Conservation (phyloP, 345 rosid genomes). For the Erodium maritimum region DNA sequence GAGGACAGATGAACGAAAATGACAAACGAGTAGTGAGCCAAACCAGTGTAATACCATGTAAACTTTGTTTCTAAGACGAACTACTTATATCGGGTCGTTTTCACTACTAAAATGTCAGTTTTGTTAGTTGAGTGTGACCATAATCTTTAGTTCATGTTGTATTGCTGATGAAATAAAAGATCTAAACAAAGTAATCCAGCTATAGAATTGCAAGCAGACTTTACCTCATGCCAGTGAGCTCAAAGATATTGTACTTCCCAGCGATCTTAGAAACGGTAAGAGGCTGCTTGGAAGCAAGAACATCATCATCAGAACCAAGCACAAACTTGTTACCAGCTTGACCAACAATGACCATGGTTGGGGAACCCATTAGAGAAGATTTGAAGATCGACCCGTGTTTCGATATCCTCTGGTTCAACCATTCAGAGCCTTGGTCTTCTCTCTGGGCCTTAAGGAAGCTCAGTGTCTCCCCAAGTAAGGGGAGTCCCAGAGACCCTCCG, state of each 20-base stretch:
- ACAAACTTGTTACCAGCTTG: slow-evolving; percentile 8
- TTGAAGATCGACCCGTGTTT: slow-evolving; percentile 4
- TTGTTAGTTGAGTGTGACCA: no score
- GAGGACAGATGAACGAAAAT: no score
- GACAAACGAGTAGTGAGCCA: no score
- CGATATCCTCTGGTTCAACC: slow-evolving; percentile 7
- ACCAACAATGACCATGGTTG: slow-evolving; percentile 3
- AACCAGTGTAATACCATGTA: no score
- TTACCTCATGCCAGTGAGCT: slow-evolving; percentile 1
- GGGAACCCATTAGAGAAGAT: slow-evolving; percentile 9
- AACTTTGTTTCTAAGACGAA: no score
- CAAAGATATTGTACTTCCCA: slow-evolving; percentile 2
- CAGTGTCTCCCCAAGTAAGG: slow-evolving; percentile 5
- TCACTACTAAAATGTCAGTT: no score
- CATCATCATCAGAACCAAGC: neutral
- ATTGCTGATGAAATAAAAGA: no score
- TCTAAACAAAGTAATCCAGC: neutral
- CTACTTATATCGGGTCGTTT: no score
- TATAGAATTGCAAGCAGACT: neutral
- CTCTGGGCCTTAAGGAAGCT: slow-evolving; percentile 5
- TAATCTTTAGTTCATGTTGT: no score
- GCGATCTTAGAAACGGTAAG: neutral
- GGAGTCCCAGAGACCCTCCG: slow-evolving; percentile 4
- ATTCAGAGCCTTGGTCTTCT: slow-evolving; percentile 2
- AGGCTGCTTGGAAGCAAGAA: slow-evolving; percentile 3